Conservation (phyloP, 805 yeast species). For the Jamesozyma piceae region DNA sequence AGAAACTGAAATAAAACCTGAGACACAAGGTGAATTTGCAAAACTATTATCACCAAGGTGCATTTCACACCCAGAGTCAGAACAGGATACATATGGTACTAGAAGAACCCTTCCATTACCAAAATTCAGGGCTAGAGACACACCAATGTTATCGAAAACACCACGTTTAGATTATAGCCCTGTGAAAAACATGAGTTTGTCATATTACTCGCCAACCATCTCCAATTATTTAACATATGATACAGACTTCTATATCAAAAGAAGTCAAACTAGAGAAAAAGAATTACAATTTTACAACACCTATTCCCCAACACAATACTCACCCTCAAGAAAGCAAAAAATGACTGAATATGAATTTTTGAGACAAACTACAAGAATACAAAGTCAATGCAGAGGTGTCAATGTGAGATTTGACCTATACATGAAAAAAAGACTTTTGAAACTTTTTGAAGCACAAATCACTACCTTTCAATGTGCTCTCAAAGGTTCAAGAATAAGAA, state of each 20-base stretch:
- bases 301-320: conserved; percentile 21
- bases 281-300: conserved; percentile 20
- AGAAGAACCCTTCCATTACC: conserved; percentile 1
- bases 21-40: not conserved
- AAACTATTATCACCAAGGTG: not conserved
- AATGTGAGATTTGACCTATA: conserved; percentile 53
- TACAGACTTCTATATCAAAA: conserved; percentile 22
- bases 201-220: conserved; percentile 29
- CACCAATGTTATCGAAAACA: conserved; percentile 4
- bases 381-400: conserved; percentile 64
- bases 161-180: conserved; percentile 23
- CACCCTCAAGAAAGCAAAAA: conserved; percentile 23
- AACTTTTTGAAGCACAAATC: conserved; percentile 45
- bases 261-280: conserved; percentile 22
- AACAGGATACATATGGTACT: not conserved
- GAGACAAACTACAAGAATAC: conserved; percentile 41
- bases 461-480: conserved; percentile 40
- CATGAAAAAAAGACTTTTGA: conserved; percentile 52
- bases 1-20: not conserved
- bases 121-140: conserved; percentile 8
- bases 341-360: conserved; percentile 27
- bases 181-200: conserved; percentile 16
- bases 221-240: conserved; percentile 23
- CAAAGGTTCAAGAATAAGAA: conserved; percentile 37
- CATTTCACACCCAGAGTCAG: not conserved